Evolutionary conservation across 2,329 filamentous ascomycete genomes (phyloP).

Genomic region (Ilyonectria destructans): DNA sequence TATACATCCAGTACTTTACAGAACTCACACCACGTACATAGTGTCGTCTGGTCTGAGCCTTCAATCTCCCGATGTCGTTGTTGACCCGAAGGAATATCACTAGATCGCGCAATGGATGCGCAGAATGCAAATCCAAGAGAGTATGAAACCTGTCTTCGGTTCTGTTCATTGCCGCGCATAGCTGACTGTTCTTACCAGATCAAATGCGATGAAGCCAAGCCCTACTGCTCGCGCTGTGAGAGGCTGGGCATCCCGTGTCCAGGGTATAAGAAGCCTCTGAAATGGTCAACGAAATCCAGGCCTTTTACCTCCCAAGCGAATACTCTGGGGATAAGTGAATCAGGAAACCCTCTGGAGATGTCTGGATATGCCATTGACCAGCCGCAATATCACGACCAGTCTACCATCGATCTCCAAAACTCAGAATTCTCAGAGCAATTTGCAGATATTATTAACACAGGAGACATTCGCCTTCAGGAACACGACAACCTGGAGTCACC

Average conservation of each 20-base stretch:
- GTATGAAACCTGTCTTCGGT: conserved; percentile 26
- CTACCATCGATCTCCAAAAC: conserved; percentile 29
- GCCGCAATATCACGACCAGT: conserved; percentile 23
- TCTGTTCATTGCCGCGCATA: conserved; percentile 1
- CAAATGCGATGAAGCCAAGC: conserved; percentile 44
- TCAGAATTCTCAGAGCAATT: conserved; percentile 36
- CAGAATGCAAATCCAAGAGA: conserved; percentile 44
- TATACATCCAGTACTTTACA: neutral
- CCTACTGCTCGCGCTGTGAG: conserved; percentile 41
- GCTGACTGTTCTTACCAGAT: conserved; percentile 32
- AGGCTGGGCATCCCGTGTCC: conserved; percentile 44
- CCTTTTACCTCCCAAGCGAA: conserved; percentile 22
- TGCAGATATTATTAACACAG: conserved; percentile 27
- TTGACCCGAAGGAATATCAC: conserved; percentile 43
- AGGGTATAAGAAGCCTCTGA: conserved; percentile 42
- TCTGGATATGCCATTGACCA: conserved; percentile 31
- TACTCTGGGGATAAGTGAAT: conserved; percentile 23
- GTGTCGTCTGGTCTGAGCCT: neutral
- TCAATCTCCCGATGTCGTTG: conserved; percentile 24
- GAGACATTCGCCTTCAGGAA: conserved; percentile 16
- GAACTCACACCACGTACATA: neutral
- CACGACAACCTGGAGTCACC: conserved; percentile 27
- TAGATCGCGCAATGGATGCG: conserved; percentile 43
- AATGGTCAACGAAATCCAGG: conserved; percentile 37
- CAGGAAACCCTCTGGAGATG: conserved; percentile 16